Evolutionary conservation across 192 early-diverging fungal species (phyloP).

Genomic region (Umbelopsis isabellina): DNA sequence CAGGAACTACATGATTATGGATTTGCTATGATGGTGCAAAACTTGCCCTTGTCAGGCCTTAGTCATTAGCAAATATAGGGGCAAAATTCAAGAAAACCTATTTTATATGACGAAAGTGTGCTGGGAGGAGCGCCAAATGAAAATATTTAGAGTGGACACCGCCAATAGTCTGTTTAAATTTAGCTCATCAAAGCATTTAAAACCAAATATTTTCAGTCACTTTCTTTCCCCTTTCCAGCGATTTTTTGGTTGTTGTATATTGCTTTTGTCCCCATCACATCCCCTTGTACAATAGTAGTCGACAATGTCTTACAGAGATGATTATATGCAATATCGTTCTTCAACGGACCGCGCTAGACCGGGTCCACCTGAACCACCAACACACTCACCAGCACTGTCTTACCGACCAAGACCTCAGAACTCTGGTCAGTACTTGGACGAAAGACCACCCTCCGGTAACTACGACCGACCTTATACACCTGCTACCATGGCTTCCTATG

Average conservation of each 20-base stretch:
- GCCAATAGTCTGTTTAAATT: constrained; percentile 2
- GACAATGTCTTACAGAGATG: constrained; percentile 18
- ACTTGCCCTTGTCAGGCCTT: too few relatives aligned
- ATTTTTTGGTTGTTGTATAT: neutral
- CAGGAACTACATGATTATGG: too few relatives aligned
- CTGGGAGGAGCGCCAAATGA: neutral
- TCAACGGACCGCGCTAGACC: neutral
- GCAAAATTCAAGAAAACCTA: too few relatives aligned
- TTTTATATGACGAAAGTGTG: neutral
- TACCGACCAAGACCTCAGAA: constrained; percentile 13
- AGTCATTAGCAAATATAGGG: too few relatives aligned
- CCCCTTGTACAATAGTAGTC: neutral
- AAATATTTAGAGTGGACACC: neutral
- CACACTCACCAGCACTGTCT: neutral
- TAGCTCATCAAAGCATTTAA: neutral
- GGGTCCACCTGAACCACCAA: constrained; percentile 13
- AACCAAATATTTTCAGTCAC: neutral
- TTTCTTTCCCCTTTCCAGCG: neutral
- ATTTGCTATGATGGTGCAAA: too few relatives aligned
- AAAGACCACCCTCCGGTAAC: neutral
- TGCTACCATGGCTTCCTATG: neutral
- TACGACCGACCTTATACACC: neutral
- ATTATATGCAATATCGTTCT: constrained; percentile 13
- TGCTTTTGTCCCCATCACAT: too few relatives aligned
- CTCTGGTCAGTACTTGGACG: neutral